Percentiles rank a stretch among this genome's conserved stretches.
Conservation (phyloP, 2,329 filamentous ascomycete genomes). For the Coniosporium tulheliwenetii region DNA sequence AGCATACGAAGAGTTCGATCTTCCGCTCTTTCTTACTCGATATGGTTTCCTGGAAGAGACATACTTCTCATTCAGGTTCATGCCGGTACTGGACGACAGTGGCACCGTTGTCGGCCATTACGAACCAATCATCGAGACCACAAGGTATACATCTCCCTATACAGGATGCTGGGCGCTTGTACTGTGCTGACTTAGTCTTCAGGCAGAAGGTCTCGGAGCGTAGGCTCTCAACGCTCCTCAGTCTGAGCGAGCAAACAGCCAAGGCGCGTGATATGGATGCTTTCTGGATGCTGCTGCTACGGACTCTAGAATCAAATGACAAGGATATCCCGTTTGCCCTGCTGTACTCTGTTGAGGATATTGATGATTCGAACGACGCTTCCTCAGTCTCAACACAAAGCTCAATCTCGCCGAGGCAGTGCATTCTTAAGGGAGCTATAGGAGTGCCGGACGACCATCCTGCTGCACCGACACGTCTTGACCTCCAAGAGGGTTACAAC, state of each 20-base stretch:
- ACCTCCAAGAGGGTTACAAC: constrained; percentile 7
- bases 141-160: constrained; percentile 1
- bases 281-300: constrained; percentile 10
- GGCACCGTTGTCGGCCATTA: constrained; percentile 3
- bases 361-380: constrained; percentile 5
- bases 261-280: constrained; percentile 6
- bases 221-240: constrained; percentile 6
- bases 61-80: background rate
- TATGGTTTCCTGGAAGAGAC: constrained; percentile 7
- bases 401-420: constrained; percentile 5
- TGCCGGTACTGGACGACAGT: background rate
- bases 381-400: constrained; percentile 1
- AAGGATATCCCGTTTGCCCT: constrained; percentile 12
- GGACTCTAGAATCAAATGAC: constrained; percentile 5
- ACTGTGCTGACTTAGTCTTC: too few species aligned
- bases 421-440: constrained; percentile 10
- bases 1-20: constrained; percentile 5
- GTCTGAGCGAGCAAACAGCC: constrained; percentile 6
- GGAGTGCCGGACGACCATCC: constrained; percentile 11
- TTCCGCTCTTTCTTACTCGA: constrained; percentile 10
- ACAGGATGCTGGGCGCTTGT: too few species aligned
- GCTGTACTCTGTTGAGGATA: constrained; percentile 6
- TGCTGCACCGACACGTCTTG: constrained; percentile 9
- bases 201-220: constrained; percentile 8
- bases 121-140: constrained; percentile 12